These are phyloP conservation scores for Stromatinia cepivora DNA, from an alignment of 2,329 filamentous ascomycete species.

Conservation along the genomic window DNA sequence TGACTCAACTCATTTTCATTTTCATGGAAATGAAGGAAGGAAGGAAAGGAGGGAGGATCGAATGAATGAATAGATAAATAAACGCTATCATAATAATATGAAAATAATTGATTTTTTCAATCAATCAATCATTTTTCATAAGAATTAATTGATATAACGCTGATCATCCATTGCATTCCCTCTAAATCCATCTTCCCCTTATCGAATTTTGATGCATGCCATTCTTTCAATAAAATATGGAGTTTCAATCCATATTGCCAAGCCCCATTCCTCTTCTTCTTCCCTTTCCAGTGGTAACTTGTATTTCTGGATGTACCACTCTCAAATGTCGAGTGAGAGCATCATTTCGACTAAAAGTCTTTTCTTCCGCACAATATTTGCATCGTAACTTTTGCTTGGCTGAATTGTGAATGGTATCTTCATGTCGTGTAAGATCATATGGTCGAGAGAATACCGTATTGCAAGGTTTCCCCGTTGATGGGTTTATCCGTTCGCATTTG, in stretches of 20 bases:
- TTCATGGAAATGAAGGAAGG: too few species aligned
- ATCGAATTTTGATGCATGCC: too few species aligned
- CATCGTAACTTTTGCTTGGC: constrained; percentile 94
- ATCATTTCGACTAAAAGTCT: constrained; percentile 94
- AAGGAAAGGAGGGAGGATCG: too few species aligned
- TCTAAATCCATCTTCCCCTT: too few species aligned
- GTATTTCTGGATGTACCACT: constrained; percentile 84
- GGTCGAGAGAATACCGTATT: constrained; percentile 92
- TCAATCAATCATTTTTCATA: not conserved
- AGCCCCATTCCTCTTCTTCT: constrained; percentile 36
- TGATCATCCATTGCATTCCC: not conserved
- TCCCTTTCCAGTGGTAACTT: constrained; percentile 72
- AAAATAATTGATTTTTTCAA: not conserved
- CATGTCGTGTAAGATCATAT: constrained; percentile 94
- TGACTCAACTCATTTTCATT: too few species aligned
- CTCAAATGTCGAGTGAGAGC: constrained; percentile 92
- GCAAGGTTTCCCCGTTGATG: constrained; percentile 91
- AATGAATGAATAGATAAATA: not conserved
- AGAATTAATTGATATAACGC: not conserved
- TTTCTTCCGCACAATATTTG: constrained; percentile 90
- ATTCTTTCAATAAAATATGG: too few species aligned
- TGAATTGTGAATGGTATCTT: constrained; percentile 95
- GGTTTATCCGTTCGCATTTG: constrained; percentile 89
- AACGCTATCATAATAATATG: not conserved
- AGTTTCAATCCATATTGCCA: not conserved